Percentiles rank a stretch among this genome's conserved stretches.
These are phyloP conservation scores for Chaetomium globosum DNA, from an alignment of 2,329 filamentous ascomycete species.

Conservation along the genomic window DNA sequence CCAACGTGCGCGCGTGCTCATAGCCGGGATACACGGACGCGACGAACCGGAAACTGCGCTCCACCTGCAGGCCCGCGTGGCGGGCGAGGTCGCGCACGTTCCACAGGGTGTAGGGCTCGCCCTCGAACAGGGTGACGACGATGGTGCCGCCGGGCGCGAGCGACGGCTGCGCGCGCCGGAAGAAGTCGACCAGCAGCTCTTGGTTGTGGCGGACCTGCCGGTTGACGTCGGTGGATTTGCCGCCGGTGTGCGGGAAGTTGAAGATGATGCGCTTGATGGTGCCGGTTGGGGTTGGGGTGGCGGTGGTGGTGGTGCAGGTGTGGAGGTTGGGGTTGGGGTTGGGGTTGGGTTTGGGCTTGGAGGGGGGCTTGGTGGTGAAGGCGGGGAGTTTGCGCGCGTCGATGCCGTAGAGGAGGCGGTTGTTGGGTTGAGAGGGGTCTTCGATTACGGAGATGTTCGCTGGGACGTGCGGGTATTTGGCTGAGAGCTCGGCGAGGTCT, in stretches of 20 bases:
- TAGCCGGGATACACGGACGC: constrained; percentile 72
- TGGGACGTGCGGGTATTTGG: constrained; percentile 74
- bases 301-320: constrained; percentile 24
- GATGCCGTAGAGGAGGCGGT: constrained; percentile 60
- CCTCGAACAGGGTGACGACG: constrained; percentile 87
- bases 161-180: constrained; percentile 55
- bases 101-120: constrained; percentile 93
- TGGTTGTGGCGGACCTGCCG: constrained; percentile 92
- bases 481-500: constrained; percentile 57
- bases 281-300: constrained; percentile 27
- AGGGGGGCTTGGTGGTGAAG: constrained; percentile 39
- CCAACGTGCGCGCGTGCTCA: constrained; percentile 71
- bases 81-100: constrained; percentile 86
- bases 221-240: constrained; percentile 89
- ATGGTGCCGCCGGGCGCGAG: constrained; percentile 64
- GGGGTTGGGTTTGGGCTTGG: constrained; percentile 1
- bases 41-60: constrained; percentile 70
- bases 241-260: constrained; percentile 97
- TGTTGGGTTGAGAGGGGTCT: constrained; percentile 40
- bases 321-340: constrained; percentile 28
- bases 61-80: constrained; percentile 71
- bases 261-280: constrained; percentile 81
- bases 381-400: constrained; percentile 67
- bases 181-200: constrained; percentile 71
- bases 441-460: constrained; percentile 48